Evolutionary conservation across 2,329 filamentous ascomycete genomes (phyloP), one percentile per base, ranked within the genome.

Genomic region (Cryphonectria nitschkei): DNA sequence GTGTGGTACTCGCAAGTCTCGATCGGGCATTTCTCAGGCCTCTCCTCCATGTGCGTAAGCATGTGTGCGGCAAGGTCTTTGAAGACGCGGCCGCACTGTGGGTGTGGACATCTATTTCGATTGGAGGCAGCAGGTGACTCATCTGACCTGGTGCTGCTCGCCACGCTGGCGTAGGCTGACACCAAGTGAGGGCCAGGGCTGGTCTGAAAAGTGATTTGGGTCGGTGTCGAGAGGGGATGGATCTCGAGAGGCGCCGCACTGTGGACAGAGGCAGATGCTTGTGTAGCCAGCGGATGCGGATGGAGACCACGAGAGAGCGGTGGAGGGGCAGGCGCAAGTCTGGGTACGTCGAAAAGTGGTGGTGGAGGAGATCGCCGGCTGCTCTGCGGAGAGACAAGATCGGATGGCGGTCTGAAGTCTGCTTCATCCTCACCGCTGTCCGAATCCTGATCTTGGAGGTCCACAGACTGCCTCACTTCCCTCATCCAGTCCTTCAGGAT

Each of bases 11-110:
- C 94, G 84, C 95, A 98, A 2, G 91, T 95, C 69, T 92, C 87
- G 72, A 98, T 98, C 0, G 95, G 95, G 80, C 96, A 99, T 80
- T 98, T 98, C 78, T 98, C 95, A 0, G 96, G 96, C 41, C 96
- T 88, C 81, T 98, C 94, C 72, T 92, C 92, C 82, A 97, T 93
- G 80, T 99, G 96, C 0, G 96, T 99, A 75, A 98, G 88, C 93
- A 97, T 97, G 80, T 99, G 96, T 6, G 96, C 94, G 76, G 96
- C 85, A 19, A 91, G 81, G 73, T 91, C 89, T 75, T 90, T 89
- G 79, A 89, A 88, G 7, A 87, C 82, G 52, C 86, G 85, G 16
- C 87, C 87, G 72, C 87, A 89, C 61, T 88, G 86, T 1, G 87
- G 85, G 70, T 87, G 84, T 32, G 87, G 86, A 74, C 87, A 89